phyloP scores from a whole-genome alignment of 2,329 filamentous ascomycete genomes.

The Ophiostoma triangulosporum region DNA sequence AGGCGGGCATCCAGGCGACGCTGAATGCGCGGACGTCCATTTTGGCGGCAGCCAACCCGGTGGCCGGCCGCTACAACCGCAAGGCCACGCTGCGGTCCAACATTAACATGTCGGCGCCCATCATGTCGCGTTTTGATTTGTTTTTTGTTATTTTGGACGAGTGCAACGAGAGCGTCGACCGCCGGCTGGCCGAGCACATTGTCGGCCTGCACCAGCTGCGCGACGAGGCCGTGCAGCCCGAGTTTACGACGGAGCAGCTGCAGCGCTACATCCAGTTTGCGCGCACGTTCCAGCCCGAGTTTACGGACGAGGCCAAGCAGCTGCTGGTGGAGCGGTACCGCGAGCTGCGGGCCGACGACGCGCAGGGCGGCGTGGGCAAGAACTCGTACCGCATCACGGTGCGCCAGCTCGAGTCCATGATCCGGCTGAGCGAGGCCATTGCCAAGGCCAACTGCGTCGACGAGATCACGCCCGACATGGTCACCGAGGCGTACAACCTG shows the following conservation, averaged over 20 bases:
- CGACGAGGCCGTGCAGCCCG: slow-evolving; percentile 80
- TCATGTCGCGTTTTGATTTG: slow-evolving; percentile 98
- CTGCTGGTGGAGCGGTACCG: slow-evolving; percentile 89
- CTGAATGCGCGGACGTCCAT: slow-evolving; percentile 93
- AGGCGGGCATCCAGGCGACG: slow-evolving; percentile 95
- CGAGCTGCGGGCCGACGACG: slow-evolving; percentile 83
- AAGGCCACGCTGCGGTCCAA: slow-evolving; percentile 88
- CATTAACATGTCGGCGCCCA: slow-evolving; percentile 96
- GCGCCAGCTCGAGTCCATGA: slow-evolving; percentile 88
- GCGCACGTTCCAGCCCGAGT: slow-evolving; percentile 83
- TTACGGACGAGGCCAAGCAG: slow-evolving; percentile 74
- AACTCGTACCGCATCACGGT: slow-evolving; percentile 98
- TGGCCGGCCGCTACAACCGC: slow-evolving; percentile 92
- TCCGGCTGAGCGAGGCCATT: slow-evolving; percentile 92
- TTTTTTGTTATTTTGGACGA: slow-evolving; percentile 98
- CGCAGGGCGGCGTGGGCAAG: slow-evolving; percentile 81
- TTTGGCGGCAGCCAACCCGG: slow-evolving; percentile 88
- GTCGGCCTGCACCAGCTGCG: slow-evolving; percentile 86
- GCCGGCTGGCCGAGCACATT: slow-evolving; percentile 86
- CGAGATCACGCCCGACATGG: slow-evolving; percentile 72
- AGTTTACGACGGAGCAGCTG: slow-evolving; percentile 91
- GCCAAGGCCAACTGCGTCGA: slow-evolving; percentile 95
- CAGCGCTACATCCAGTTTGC: slow-evolving; percentile 97
- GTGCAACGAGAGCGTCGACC: slow-evolving; percentile 83
- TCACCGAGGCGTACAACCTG: slow-evolving; percentile 82